phyloP scores from a whole-genome alignment of 1,139 yeast species.

The Yarrowia galli region DNA sequence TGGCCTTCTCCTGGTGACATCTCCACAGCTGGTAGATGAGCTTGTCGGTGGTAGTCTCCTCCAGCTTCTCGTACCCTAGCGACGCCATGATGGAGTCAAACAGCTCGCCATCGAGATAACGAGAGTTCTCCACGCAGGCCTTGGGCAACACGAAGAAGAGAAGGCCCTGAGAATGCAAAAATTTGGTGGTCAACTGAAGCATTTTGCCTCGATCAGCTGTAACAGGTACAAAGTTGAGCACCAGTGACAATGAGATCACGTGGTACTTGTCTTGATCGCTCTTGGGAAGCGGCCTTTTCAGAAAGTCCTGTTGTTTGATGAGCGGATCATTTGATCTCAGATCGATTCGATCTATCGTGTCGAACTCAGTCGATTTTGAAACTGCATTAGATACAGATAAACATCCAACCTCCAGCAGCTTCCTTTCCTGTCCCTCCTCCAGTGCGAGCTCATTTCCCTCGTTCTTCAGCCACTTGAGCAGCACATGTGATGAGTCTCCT shows the following conservation, averaged over 20 bases:
- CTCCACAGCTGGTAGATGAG: constrained; percentile 75
- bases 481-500: constrained; percentile 84
- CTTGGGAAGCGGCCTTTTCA: constrained; percentile 73
- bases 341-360: constrained; percentile 68
- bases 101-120: constrained; percentile 66
- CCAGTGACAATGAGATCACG: constrained; percentile 81
- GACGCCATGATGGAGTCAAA: constrained; percentile 59
- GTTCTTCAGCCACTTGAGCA: constrained; percentile 65
- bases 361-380: constrained; percentile 55
- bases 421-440: neutral
- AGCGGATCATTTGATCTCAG: constrained; percentile 77
- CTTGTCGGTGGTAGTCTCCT: constrained; percentile 69
- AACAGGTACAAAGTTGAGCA: constrained; percentile 84
- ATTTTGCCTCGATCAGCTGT: constrained; percentile 76
- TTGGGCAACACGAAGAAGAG: constrained; percentile 84
- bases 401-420: constrained; percentile 84
- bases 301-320: constrained; percentile 80
- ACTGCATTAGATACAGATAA: constrained; percentile 72
- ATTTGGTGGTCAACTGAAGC: constrained; percentile 67
- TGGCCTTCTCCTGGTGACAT: constrained; percentile 34
- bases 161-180: constrained; percentile 55
- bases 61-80: constrained; percentile 63
- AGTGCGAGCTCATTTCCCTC: constrained; percentile 40
- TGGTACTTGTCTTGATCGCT: constrained; percentile 58
- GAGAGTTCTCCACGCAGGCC: constrained; percentile 83